Conservation (phyloP, 2,329 filamentous ascomycete genomes). For the Trichoderma breve region DNA sequence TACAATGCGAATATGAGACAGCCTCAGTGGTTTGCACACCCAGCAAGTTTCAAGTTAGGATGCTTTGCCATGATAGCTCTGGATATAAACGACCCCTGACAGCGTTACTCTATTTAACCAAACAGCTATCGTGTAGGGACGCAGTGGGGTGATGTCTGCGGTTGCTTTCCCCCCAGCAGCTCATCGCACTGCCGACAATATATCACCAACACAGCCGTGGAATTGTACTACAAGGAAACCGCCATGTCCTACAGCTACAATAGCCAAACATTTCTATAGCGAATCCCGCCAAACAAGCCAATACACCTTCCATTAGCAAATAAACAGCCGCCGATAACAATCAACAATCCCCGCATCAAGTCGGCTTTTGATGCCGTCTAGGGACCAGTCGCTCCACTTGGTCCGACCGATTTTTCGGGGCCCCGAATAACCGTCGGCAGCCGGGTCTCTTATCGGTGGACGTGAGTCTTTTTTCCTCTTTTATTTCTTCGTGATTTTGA, state of each 20-base stretch:
- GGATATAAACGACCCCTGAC: background rate
- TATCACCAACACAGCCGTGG: background rate
- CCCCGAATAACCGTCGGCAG: background rate
- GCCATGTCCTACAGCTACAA: background rate
- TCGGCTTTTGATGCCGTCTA: constrained; percentile 18
- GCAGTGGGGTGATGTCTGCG: background rate
- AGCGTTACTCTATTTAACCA: background rate
- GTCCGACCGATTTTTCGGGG: constrained; percentile 1
- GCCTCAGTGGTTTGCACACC: background rate
- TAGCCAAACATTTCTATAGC: background rate
- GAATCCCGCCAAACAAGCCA: background rate
- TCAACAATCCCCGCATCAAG: background rate
- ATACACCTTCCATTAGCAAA: background rate
- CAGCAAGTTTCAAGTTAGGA: background rate
- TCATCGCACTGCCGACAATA: background rate
- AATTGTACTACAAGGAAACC: background rate
- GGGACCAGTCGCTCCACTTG: constrained; percentile 14
- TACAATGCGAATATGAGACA: background rate
- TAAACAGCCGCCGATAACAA: background rate
- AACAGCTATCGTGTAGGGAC: background rate
- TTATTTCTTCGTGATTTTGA: background rate
- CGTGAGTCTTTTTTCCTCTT: background rate
- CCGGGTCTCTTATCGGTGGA: background rate
- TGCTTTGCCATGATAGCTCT: background rate
- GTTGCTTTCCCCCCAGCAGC: background rate